Percentiles rank a stretch among this genome's conserved stretches.
phyloP scores from a whole-genome alignment of 768 basidiomycete species.

The Lentinula edodes region DNA sequence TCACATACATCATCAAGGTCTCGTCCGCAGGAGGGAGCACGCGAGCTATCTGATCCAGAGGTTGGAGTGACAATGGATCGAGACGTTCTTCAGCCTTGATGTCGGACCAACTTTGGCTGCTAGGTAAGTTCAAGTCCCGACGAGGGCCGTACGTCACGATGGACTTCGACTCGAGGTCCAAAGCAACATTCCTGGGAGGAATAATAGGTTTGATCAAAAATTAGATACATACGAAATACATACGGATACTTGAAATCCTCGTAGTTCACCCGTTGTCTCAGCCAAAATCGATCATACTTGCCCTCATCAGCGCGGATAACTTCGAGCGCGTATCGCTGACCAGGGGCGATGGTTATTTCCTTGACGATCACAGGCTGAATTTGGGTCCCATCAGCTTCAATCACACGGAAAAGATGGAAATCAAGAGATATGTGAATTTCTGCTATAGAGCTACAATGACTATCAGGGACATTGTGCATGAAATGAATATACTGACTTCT shows the following conservation, averaged over 20 bases:
- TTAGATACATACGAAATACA: not conserved
- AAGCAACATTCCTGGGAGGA: not conserved
- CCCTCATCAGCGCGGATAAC: not conserved
- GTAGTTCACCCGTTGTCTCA: not conserved
- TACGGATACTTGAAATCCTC: constrained; percentile 6
- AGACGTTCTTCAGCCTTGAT: not conserved
- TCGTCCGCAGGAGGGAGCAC: constrained; percentile 2
- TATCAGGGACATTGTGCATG: too few species aligned
- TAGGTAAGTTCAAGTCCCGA: not conserved
- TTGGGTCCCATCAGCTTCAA: constrained; percentile 8
- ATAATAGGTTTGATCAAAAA: not conserved
- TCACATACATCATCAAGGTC: constrained; percentile 5
- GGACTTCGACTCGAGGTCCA: constrained; percentile 7
- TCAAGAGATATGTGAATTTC: constrained; percentile 7
- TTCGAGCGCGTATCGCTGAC: constrained; percentile 6
- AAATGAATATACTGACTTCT: not conserved
- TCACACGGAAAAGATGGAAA: constrained; percentile 2
- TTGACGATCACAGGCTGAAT: constrained; percentile 4
- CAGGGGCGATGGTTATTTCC: constrained; percentile 4
- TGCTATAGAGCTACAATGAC: not conserved
- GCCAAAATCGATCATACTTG: not conserved
- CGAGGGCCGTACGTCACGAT: not conserved
- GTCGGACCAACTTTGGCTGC: not conserved
- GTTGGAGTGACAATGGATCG: not conserved
- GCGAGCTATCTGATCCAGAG: not conserved